Evolutionary conservation across 768 basidiomycete species (phyloP).

Genomic region (Clitopilus hobsonii): DNA sequence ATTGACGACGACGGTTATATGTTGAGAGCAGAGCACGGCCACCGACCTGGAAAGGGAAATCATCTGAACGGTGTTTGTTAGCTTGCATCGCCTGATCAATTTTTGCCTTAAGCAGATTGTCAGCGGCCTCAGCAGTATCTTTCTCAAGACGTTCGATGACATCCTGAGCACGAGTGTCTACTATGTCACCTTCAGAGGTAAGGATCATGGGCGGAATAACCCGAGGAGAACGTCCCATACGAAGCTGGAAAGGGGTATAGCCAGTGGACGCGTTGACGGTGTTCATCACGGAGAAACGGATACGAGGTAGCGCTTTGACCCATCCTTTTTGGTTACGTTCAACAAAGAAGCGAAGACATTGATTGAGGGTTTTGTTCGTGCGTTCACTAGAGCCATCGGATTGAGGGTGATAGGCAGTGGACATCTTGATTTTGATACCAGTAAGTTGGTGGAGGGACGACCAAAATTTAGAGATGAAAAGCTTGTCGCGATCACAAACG

Average conservation of each 20-base stretch:
- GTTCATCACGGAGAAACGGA: slow-evolving; percentile 31
- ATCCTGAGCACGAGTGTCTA: neutral
- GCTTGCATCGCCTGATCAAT: slow-evolving; percentile 24
- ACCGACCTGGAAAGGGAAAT: slow-evolving; percentile 21
- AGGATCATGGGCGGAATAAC: slow-evolving; percentile 19
- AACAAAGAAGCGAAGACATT: slow-evolving; percentile 22
- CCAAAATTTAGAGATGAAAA: slow-evolving; percentile 26
- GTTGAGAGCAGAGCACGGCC: slow-evolving; percentile 34
- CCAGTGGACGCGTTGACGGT: slow-evolving; percentile 25
- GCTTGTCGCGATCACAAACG: slow-evolving; percentile 25
- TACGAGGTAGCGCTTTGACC: slow-evolving; percentile 16
- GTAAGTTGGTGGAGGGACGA: slow-evolving; percentile 17
- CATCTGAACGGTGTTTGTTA: slow-evolving; percentile 18
- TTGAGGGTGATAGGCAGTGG: slow-evolving; percentile 32
- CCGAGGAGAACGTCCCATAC: slow-evolving; percentile 14
- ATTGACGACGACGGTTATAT: slow-evolving; percentile 21
- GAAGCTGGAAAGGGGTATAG: slow-evolving; percentile 27
- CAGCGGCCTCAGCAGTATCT: slow-evolving; percentile 23
- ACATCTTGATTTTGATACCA: slow-evolving; percentile 25
- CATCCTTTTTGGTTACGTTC: slow-evolving; percentile 27
- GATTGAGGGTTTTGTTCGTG: slow-evolving; percentile 28
- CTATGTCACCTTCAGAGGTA: neutral
- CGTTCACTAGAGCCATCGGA: slow-evolving; percentile 31
- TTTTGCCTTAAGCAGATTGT: slow-evolving; percentile 22
- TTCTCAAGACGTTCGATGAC: neutral